Conservation (phyloP, 2,329 filamentous ascomycete species). For the Bipolaris victoriae region DNA sequence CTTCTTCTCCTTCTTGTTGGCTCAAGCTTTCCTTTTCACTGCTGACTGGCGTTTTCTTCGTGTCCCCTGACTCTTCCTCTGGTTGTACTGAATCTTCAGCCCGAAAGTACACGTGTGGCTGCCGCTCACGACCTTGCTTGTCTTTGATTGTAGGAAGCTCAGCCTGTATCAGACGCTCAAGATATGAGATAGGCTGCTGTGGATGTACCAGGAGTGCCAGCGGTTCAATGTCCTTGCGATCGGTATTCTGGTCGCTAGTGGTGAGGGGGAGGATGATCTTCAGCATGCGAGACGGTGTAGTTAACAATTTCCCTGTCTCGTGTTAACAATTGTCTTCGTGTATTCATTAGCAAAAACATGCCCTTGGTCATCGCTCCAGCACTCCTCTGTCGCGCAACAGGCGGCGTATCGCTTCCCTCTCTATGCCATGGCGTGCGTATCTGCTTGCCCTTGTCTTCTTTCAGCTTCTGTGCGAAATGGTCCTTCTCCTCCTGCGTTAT, state of each 20-base stretch:
- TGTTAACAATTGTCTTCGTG: conserved; percentile 12
- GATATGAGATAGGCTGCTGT: conserved; percentile 87
- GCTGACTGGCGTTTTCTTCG: conserved; percentile 34
- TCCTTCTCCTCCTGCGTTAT: conserved; percentile 55
- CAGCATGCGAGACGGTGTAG: conserved; percentile 78
- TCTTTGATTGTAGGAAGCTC: conserved; percentile 74
- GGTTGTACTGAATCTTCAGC: conserved; percentile 76
- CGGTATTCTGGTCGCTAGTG: conserved; percentile 63
- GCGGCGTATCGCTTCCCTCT: conserved; percentile 64
- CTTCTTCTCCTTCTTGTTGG: conserved; percentile 45
- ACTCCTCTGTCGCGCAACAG: conserved; percentile 58
- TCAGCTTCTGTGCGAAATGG: conserved; percentile 53
- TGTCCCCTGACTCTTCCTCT: conserved; percentile 48
- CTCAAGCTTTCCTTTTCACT: conserved; percentile 33
- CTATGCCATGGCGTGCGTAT: conserved; percentile 70
- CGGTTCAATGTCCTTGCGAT: conserved; percentile 77
- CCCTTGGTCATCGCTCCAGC: conserved; percentile 70
- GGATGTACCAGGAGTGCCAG: conserved; percentile 86
- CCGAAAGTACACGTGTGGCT: conserved; percentile 77
- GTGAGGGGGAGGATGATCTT: conserved; percentile 81
- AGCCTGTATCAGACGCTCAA: conserved; percentile 86
- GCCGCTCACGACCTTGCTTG: conserved; percentile 68
- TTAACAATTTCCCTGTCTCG: conserved; percentile 72
- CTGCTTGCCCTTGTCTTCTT: conserved; percentile 61
- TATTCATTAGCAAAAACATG: conserved; percentile 30